Evolutionary conservation across 1,139 yeast species (phyloP).

Genomic region (Candida freyschussii): DNA sequence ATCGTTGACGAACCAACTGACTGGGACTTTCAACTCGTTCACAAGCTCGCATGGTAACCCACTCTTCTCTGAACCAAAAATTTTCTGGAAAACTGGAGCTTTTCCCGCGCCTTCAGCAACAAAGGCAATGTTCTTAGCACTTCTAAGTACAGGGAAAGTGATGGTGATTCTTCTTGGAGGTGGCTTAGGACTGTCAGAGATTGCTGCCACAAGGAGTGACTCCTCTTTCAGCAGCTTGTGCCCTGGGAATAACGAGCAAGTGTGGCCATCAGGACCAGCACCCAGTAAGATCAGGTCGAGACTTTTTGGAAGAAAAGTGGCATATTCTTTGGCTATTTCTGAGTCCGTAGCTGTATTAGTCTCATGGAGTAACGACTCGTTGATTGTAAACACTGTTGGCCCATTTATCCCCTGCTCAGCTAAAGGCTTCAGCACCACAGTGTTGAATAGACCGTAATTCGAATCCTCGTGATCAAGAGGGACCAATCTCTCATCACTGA

Average conservation of each 20-base stretch:
- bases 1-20: slow-evolving; percentile 78
- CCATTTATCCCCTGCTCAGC: slow-evolving; percentile 28
- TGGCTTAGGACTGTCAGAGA: slow-evolving; percentile 90
- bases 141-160: slow-evolving; percentile 87
- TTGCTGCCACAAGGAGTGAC: slow-evolving; percentile 85
- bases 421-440: slow-evolving; percentile 63
- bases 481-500: slow-evolving; percentile 95
- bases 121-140: slow-evolving; percentile 64
- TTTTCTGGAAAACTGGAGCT: slow-evolving; percentile 64
- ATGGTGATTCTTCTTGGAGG: slow-evolving; percentile 88
- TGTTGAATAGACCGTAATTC: slow-evolving; percentile 84
- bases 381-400: slow-evolving; percentile 80
- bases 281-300: slow-evolving; percentile 88
- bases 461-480: slow-evolving; percentile 82
- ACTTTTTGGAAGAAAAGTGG: slow-evolving; percentile 67
- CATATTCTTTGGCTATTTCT: slow-evolving; percentile 87
- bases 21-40: slow-evolving; percentile 44
- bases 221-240: slow-evolving; percentile 80
- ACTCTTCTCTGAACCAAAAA: slow-evolving; percentile 51
- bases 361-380: slow-evolving; percentile 67
- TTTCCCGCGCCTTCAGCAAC: slow-evolving; percentile 89
- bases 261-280: slow-evolving; percentile 99
- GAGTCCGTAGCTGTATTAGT: slow-evolving; percentile 37
- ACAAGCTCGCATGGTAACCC: slow-evolving; percentile 73
- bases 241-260: slow-evolving; percentile 76